A percentile compares a stretch with the other conserved stretches of the same genome.
phyloP scores from a whole-genome alignment of 768 basidiomycete genomes.

The Termitomyces sp. region DNA sequence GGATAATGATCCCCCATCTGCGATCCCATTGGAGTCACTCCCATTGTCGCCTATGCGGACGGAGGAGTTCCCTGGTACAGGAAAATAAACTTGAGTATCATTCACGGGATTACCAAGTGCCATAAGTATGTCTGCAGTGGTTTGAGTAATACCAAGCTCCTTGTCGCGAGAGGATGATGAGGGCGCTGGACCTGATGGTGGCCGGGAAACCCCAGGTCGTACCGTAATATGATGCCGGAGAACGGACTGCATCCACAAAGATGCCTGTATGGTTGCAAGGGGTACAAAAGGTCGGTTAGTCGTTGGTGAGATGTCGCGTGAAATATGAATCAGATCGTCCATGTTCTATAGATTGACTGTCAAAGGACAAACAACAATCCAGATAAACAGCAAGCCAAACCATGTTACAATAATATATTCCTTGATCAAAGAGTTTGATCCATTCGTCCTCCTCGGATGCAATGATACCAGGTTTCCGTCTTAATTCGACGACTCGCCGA shows the following conservation, averaged over 20 bases:
- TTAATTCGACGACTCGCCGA: conserved; percentile 66
- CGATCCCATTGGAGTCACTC: conserved; percentile 33
- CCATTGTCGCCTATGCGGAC: conserved; percentile 69
- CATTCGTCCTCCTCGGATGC: conserved; percentile 68
- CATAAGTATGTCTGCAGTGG: conserved; percentile 45
- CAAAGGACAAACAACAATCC: neutral
- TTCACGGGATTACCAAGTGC: conserved; percentile 18
- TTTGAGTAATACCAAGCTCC: conserved; percentile 61
- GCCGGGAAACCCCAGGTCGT: conserved; percentile 31
- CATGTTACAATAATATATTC: conserved; percentile 87
- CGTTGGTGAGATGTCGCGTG: conserved; percentile 67
- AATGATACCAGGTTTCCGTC: conserved; percentile 48
- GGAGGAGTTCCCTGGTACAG: conserved; percentile 66
- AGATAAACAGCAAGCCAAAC: conserved; percentile 32
- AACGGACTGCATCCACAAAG: conserved; percentile 76
- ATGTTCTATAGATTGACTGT: conserved; percentile 45
- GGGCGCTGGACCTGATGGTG: conserved; percentile 5
- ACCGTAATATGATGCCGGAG: conserved; percentile 54
- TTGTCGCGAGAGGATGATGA: conserved; percentile 43
- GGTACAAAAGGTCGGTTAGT: conserved; percentile 70
- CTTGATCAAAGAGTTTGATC: conserved; percentile 62
- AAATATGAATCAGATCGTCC: conserved; percentile 74
- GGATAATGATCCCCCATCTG: conserved; percentile 31
- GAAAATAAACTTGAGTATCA: conserved; percentile 44
- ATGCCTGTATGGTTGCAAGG: conserved; percentile 59